Evolutionary conservation across 306 rosid species (phyloP), one percentile per base, ranked within the genome.

Genomic region (Castanopsis chinensis): DNA sequence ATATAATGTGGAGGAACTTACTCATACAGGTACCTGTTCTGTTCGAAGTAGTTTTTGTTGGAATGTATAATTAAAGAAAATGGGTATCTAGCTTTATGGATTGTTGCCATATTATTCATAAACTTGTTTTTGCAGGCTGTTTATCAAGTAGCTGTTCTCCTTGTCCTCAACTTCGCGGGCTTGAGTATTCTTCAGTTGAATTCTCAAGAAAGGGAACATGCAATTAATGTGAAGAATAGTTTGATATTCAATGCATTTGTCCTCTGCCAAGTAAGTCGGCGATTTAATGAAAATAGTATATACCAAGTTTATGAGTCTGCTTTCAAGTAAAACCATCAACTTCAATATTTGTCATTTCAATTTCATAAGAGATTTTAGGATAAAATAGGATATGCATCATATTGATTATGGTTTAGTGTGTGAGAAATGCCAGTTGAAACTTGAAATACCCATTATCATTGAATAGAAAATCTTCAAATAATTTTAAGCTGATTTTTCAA

Each of bases 161-260:
- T 95, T 7, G 74, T 91, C 82, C 92, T 95, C 54, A 90, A 91
- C 87, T 95, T 95, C 83, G 1, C 56, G 13, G 96, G 94, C 68
- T 79, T 65, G 37, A 80, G 84, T 78, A 81, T 95, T 84, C 91
- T 95, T 53, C 76, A 84, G 9, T 73, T 83, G 83, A 61, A 79
- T 3, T 41, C 74, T 54, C 72, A 80, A 21, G 61, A 74, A 64
- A 81, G 19, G 77, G 85, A 76, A 19, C 79, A 43, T 25, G 85
- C 32, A 37, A 51, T 23, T 77, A 63, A 77, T 70, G 89, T 91
- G 88, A 92, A 92, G 92, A 92, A 95, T 75, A 90, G 97, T 51
- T 9, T 95, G 75, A 88, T 95, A 81, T 95, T 95, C 91, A 95
- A 95, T 71, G 88, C 99, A 41, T 95, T 95, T 74, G 99, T 95